phyloP scores from a whole-genome alignment of 1,284 basidiomycete species.

The Neolentinus lepideus region DNA sequence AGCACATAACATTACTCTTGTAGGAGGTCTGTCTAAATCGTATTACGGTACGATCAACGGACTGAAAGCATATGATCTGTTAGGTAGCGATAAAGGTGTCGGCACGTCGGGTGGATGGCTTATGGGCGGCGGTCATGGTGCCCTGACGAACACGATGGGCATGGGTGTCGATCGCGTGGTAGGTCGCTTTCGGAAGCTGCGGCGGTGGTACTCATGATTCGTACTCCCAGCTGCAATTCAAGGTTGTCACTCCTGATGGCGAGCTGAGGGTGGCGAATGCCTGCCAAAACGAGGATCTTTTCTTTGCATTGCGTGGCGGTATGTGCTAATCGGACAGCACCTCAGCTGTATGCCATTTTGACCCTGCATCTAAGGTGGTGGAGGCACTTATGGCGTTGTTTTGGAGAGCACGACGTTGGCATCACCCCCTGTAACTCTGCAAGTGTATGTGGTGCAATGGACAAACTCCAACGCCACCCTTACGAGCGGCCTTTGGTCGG shows the following conservation, averaged over 20 bases:
- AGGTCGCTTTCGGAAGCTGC: neutral
- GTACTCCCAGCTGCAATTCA: constrained; percentile 23
- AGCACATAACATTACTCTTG: constrained; percentile 20
- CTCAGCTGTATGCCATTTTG: neutral
- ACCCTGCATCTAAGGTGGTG: constrained; percentile 20
- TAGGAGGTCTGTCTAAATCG: constrained; percentile 15
- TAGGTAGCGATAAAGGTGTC: constrained; percentile 13
- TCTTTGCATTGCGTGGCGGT: constrained; percentile 45
- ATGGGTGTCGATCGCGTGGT: constrained; percentile 18
- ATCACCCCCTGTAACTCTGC: neutral
- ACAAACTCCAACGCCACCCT: neutral
- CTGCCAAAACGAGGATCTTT: constrained; percentile 30
- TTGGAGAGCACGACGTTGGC: constrained; percentile 6
- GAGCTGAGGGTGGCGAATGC: constrained; percentile 26
- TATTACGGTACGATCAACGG: too few species aligned
- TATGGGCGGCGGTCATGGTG: constrained; percentile 17
- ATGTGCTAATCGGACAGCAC: neutral
- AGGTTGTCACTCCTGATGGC: constrained; percentile 30
- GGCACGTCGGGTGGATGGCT: constrained; percentile 21
- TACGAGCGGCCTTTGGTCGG: neutral
- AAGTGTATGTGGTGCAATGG: neutral
- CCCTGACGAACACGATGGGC: constrained; percentile 15
- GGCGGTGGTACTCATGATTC: neutral
- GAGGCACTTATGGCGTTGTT: constrained; percentile 35
- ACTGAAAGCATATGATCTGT: neutral